Percentiles rank a stretch among this genome's conserved stretches.
Evolutionary conservation across 2,329 filamentous ascomycete species (phyloP).

Genomic region (Ophiocordyceps camponoti-rufipedis): DNA sequence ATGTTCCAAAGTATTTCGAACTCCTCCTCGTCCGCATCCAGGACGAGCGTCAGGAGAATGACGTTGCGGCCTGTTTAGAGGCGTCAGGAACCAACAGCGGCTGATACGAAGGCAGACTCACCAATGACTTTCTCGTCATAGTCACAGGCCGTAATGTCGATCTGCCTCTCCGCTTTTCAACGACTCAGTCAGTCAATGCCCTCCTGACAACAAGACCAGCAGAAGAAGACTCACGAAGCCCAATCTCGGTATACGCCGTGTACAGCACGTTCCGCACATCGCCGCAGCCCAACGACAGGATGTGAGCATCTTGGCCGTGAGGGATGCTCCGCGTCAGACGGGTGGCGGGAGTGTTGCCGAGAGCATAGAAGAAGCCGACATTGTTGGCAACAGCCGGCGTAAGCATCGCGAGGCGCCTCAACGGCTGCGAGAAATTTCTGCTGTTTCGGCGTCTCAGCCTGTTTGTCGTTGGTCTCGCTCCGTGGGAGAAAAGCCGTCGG

Average conservation of each 20-base stretch:
- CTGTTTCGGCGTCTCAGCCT: neutral
- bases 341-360: constrained; percentile 35
- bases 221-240: constrained; percentile 12
- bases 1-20: constrained; percentile 30
- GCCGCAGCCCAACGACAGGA: constrained; percentile 36
- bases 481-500: neutral
- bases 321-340: constrained; percentile 28
- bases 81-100: neutral
- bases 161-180: constrained; percentile 15
- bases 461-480: neutral
- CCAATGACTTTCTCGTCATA: constrained; percentile 28
- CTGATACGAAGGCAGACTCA: constrained; percentile 8
- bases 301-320: constrained; percentile 25
- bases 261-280: constrained; percentile 39
- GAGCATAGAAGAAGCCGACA: constrained; percentile 21
- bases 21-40: constrained; percentile 19
- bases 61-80: constrained; percentile 30
- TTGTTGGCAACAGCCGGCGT: constrained; percentile 16
- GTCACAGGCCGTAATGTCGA: constrained; percentile 41
- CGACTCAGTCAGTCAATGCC: constrained; percentile 11
- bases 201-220: neutral
- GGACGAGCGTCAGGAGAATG: constrained; percentile 29
- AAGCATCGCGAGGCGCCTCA: constrained; percentile 12
- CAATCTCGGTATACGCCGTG: constrained; percentile 25
- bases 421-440: neutral